These are phyloP conservation scores for Sporobolomyces roseus DNA, from an alignment of 768 basidiomycete species.

Conservation along the genomic window DNA sequence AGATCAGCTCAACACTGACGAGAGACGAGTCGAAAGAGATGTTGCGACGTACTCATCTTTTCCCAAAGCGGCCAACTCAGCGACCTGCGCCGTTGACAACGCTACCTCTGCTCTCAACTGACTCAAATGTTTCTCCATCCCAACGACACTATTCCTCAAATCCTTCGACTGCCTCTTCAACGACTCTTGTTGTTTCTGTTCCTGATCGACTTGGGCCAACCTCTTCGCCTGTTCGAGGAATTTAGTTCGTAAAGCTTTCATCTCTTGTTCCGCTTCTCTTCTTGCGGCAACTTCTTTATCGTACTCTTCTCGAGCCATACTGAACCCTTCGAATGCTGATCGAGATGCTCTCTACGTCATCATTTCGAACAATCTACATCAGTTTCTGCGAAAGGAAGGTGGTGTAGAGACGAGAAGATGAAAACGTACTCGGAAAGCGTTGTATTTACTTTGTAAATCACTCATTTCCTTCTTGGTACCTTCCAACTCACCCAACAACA, in stretches of 20 bases:
- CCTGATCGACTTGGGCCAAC: conserved; percentile 77
- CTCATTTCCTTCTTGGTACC: conserved; percentile 60
- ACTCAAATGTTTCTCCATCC: conserved; percentile 78
- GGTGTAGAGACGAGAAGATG: background rate
- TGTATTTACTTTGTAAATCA: conserved; percentile 70
- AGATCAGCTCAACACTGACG: background rate
- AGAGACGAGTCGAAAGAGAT: background rate
- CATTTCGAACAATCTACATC: background rate
- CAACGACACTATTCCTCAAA: conserved; percentile 67
- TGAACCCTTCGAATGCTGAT: conserved; percentile 85
- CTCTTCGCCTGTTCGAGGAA: conserved; percentile 84
- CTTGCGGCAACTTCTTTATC: conserved; percentile 83
- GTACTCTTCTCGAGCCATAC: conserved; percentile 89
- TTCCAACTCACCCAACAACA: conserved; percentile 65
- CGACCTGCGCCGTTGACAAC: conserved; percentile 85
- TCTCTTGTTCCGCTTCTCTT: conserved; percentile 86
- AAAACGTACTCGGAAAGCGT: conserved; percentile 70
- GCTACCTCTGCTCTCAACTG: conserved; percentile 85
- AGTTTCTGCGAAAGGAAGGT: background rate
- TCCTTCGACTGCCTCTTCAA: conserved; percentile 76
- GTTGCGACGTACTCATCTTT: conserved; percentile 58
- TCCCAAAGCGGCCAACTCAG: conserved; percentile 73
- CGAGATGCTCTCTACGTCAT: conserved; percentile 72
- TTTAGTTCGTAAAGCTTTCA: conserved; percentile 74
- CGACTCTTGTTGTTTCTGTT: conserved; percentile 64